phyloP scores from a whole-genome alignment of 306 rosid genomes.

The Astragalus glycyphyllos region DNA sequence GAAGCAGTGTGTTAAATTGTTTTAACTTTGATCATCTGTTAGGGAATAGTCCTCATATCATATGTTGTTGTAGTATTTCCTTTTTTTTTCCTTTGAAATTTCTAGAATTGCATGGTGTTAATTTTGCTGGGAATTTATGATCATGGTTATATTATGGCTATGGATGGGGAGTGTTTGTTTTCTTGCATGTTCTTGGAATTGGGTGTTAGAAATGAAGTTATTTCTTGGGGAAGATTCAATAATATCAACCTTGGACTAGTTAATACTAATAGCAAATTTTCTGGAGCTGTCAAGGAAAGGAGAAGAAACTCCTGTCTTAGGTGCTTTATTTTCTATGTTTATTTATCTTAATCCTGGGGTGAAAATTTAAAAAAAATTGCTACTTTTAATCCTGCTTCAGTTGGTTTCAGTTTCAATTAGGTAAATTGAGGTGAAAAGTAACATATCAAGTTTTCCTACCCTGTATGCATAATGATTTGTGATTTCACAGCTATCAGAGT shows the following conservation, averaged over 20 bases:
- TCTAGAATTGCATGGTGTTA: background rate
- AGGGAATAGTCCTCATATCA: background rate
- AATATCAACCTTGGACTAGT: background rate
- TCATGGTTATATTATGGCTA: constrained; percentile 14
- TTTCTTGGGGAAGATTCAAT: background rate
- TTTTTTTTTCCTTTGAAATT: background rate
- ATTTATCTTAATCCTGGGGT: background rate
- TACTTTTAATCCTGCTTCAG: constrained; percentile 24
- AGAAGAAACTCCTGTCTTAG: constrained; percentile 6
- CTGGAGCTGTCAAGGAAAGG: background rate
- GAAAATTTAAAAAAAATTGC: constrained; percentile 16
- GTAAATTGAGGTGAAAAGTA: constrained; percentile 20
- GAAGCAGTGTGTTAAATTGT: background rate
- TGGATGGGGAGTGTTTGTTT: constrained; percentile 31
- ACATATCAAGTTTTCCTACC: background rate
- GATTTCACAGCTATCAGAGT: background rate
- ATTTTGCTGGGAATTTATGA: background rate
- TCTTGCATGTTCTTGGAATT: constrained; percentile 20
- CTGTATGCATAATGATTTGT: constrained; percentile 13
- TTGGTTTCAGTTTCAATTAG: constrained; percentile 20
- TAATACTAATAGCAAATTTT: background rate
- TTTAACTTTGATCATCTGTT: background rate
- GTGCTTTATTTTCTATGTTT: constrained; percentile 8
- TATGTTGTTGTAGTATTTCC: background rate
- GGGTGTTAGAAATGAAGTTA: background rate